Base-by-base conservation (phyloP, 2,329 filamentous ascomycete species). In the Diaporthe aspalathi region DNA sequence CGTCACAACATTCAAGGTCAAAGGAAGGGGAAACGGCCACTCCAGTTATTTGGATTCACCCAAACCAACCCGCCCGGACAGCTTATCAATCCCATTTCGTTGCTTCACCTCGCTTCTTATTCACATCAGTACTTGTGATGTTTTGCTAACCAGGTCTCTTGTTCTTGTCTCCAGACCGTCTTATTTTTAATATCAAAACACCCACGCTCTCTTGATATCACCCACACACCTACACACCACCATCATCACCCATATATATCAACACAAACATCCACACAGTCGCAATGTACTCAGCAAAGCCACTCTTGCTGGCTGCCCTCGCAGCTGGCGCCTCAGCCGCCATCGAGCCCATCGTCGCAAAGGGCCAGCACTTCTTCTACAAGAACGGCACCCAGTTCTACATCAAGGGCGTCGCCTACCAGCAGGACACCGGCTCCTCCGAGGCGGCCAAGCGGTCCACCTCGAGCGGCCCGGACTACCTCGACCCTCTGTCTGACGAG, bases 321-420 rank as follows among this genome's bases (percentile, higher is more conserved):
- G 56, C 71, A 53, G 71, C 68, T 57, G 17, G 62, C 57, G 68
- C 60, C 52, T 65, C 35, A 43, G 68, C 71, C 38, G 57, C 66
- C 32, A 47, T 68, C 43, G 71, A 73, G 71, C 71, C 71, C 69
- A 68, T 73, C 65, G 69, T 73, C 69, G 67, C 68, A 49, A 73
- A 73, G 65, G 71, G 71, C 27, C 71, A 73, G 65, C 69, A 71
- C 56, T 95, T 98, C 88, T 98, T 97, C 88, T 95, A 93, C 86
- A 88, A 93, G 82, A 93, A 91, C 77, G 86, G 86, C 74, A 88
- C 86, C 22, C 85, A 88, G 78, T 88, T 88, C 84, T 97, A 91
- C 87, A 94, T 98, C 82, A 94, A 92, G 83, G 96, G 96, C 84
- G 87, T 99, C 77, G 96, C 96, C 76, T 99, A 99, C 85, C 96